Base-by-base conservation (phyloP, 805 yeast genomes). In the Candida stauntonica region DNA sequence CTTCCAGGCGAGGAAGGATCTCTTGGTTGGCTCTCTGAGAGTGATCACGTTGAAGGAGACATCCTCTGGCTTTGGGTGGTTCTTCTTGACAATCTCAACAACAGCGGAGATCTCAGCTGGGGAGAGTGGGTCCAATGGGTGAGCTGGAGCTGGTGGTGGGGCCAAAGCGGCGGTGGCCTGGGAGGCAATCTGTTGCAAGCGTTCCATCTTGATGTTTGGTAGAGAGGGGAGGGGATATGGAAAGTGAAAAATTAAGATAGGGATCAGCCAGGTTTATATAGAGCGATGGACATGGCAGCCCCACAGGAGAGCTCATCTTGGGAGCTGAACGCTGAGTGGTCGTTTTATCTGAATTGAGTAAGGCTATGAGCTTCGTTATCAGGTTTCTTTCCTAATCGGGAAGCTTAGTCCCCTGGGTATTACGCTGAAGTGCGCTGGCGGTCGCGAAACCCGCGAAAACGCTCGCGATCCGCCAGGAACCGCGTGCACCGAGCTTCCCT, bases 91-190 rank as follows among this genome's bases (percentile, higher is more conserved):
- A 33, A 77, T 58, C 28, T 61, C 55, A n/a, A 82, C 68, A 19
- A 73, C 79, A 12, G 74, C 68, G 51, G 69, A 67, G 56, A 83
- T 78, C 64, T 83, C 91, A 37, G 57, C 72, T 18, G 75, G 69
- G 33, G 81, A 63, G 46, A 83, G 72, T 9, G 89, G 91, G 63
- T 83, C 89, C 57, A 81, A 66, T 13, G 86, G 86, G 61, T 80
- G 84, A 13, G 65, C 64, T 43, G 84, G 81, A 4, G 67, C 57
- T 35, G 78, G 64, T 33, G 81, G 81, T 19, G 80, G 67, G 26
- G 68, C 62, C 38, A 62, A 59, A 27, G 80, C 66, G 29, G 81
- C 76, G 14, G 78, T 71, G 30, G 83, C 67, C 58, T 79, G 86
- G 29, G 68, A 57, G 31, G 83, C 81, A 41, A 79, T 68, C 64